phyloP scores from a whole-genome alignment of 257 asterid genomes.

The Solanum bulbocastanum region DNA sequence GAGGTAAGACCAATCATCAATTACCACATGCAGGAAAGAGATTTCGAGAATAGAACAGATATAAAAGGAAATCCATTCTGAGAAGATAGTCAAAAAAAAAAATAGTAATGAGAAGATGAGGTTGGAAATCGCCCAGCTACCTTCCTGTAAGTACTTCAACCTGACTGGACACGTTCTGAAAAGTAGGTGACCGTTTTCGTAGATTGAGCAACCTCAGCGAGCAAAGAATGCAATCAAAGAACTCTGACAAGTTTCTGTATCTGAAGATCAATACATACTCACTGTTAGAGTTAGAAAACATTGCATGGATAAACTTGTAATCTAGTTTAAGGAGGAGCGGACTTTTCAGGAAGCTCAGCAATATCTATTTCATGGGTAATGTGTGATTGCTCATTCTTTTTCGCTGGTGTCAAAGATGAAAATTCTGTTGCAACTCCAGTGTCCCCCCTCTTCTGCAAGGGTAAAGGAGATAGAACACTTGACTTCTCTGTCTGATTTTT shows the following conservation, averaged over 20 bases:
- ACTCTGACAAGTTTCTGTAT: slow-evolving; percentile 29
- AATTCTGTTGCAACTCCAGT: slow-evolving; percentile 18
- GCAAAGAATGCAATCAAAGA: slow-evolving; percentile 49
- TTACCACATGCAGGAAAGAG: neutral
- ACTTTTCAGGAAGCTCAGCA: slow-evolving; percentile 53
- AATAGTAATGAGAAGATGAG: neutral
- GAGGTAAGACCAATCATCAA: neutral
- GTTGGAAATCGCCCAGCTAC: slow-evolving; percentile 13
- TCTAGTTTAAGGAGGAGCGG: slow-evolving; percentile 8
- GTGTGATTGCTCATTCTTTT: slow-evolving; percentile 38
- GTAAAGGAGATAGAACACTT: slow-evolving; percentile 2
- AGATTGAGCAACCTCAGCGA: slow-evolving; percentile 62
- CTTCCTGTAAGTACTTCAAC: slow-evolving; percentile 62
- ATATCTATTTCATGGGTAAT: slow-evolving; percentile 18
- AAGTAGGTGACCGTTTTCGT: slow-evolving; percentile 39
- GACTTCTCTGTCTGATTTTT: slow-evolving; percentile 7
- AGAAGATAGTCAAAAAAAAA: neutral
- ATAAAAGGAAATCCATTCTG: neutral
- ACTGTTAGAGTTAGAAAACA: neutral
- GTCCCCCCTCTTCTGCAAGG: slow-evolving; percentile 11
- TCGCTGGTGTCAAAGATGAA: slow-evolving; percentile 56
- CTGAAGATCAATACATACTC: slow-evolving; percentile 21
- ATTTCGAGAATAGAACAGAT: neutral
- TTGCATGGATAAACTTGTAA: neutral
- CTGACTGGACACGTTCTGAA: slow-evolving; percentile 47